A percentile compares a stretch with the other conserved stretches of the same genome.
phyloP scores from a whole-genome alignment of 2,329 filamentous ascomycete species.

The Lizonia empirigonia region DNA sequence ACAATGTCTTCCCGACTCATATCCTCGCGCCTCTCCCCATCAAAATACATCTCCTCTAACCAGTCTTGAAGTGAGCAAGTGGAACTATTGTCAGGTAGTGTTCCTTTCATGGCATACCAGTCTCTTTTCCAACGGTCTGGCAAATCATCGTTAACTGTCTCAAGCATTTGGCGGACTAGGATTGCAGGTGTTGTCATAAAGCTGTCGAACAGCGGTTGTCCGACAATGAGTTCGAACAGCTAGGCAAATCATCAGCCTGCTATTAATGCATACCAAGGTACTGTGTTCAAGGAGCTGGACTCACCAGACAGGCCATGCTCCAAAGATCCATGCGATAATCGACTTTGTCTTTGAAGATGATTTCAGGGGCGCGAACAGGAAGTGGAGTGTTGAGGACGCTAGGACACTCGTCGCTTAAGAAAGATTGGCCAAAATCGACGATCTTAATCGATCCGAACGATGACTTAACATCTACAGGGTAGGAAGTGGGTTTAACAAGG shows the following conservation, averaged over 20 bases:
- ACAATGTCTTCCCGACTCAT: conserved; percentile 27
- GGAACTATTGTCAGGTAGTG: conserved; percentile 15
- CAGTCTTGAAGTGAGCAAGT: conserved; percentile 42
- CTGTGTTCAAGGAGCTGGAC: conserved; percentile 12
- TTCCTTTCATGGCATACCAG: conserved; percentile 35
- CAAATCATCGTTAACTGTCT: conserved; percentile 43
- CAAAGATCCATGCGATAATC: conserved; percentile 49
- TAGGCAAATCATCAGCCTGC: conserved; percentile 16
- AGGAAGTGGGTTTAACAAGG: conserved; percentile 22
- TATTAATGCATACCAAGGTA: no score
- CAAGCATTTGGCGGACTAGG: conserved; percentile 47
- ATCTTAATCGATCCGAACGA: conserved; percentile 19
- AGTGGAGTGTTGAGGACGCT: conserved; percentile 44
- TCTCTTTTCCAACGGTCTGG: conserved; percentile 42
- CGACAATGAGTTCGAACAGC: conserved; percentile 50
- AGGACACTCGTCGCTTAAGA: conserved; percentile 29
- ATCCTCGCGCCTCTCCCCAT: conserved; percentile 28
- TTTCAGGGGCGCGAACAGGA: conserved; percentile 46
- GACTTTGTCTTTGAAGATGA: conserved; percentile 46
- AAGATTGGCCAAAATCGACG: conserved; percentile 50
- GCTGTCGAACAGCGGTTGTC: conserved; percentile 49
- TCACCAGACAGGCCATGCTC: conserved; percentile 48
- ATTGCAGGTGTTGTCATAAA: conserved; percentile 42
- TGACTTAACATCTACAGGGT: neutral
- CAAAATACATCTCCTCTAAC: conserved; percentile 49